These are phyloP conservation scores for Fragaria nilgerrensis DNA, from an alignment of 306 rosid species.

Conservation along the genomic window DNA sequence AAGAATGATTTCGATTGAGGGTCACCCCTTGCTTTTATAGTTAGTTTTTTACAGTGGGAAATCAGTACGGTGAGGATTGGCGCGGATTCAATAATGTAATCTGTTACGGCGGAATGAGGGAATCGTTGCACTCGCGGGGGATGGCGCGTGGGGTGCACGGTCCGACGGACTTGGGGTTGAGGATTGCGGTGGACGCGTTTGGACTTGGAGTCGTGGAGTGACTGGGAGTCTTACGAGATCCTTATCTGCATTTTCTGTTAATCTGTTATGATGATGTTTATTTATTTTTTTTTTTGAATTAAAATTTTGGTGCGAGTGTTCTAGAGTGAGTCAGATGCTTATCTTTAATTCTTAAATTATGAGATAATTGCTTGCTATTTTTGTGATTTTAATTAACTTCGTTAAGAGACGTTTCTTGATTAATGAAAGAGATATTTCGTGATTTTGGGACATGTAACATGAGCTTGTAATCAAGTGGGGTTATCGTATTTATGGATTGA, in stretches of 20 bases:
- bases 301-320: too few relatives aligned
- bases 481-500: too few relatives aligned
- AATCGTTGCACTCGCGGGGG: not conserved
- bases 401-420: not conserved
- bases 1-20: not conserved
- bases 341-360: not conserved
- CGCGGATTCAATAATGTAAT: slow-evolving; percentile 24
- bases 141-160: not conserved
- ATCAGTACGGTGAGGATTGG: slow-evolving; percentile 13
- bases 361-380: not conserved
- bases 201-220: not conserved
- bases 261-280: not conserved
- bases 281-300: not conserved
- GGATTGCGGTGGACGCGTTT: not conserved
- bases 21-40: not conserved
- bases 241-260: not conserved
- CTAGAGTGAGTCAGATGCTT: too few relatives aligned
- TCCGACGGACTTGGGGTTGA: not conserved
- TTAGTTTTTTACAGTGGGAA: not conserved
- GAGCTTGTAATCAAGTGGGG: not conserved
- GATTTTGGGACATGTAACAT: not conserved
- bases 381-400: not conserved
- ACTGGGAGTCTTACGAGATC: not conserved
- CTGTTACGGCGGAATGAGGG: not conserved
- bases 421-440: not conserved